Conservation (phyloP, 2,329 filamentous ascomycete genomes). For the Aciculosporium take region DNA sequence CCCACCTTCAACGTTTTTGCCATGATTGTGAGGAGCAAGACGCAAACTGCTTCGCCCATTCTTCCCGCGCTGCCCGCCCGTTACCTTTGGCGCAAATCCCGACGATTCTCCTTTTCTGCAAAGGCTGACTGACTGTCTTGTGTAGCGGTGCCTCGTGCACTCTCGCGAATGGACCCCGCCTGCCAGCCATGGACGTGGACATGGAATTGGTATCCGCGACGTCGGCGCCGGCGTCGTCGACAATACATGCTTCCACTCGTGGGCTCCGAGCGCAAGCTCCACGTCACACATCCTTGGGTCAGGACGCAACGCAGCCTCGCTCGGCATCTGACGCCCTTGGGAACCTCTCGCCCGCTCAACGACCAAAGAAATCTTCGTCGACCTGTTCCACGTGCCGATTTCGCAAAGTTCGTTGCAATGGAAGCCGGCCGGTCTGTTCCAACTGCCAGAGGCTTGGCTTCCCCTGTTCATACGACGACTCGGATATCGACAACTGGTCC, state of each 20-base stretch:
- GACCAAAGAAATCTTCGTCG: slow-evolving; percentile 27
- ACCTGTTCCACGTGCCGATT: slow-evolving; percentile 41
- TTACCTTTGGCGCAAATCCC: too few species aligned
- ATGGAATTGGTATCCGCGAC: slow-evolving; percentile 2
- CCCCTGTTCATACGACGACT: slow-evolving; percentile 41
- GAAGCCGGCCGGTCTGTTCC: slow-evolving; percentile 36
- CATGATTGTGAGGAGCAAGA: too few species aligned
- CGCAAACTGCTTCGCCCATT: too few species aligned
- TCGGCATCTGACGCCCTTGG: neutral
- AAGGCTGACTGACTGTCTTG: too few species aligned
- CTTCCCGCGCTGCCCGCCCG: too few species aligned
- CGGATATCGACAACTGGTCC: slow-evolving; percentile 25
- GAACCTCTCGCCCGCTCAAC: slow-evolving; percentile 14
- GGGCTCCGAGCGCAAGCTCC: neutral
- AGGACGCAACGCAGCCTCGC: neutral
- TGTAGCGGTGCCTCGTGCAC: neutral
- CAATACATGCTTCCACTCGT: neutral
- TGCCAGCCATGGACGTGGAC: slow-evolving; percentile 5
- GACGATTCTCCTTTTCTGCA: too few species aligned
- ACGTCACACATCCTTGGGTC: neutral
- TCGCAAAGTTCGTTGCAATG: slow-evolving; percentile 45
- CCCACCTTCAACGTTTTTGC: too few species aligned
- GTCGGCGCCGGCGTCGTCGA: neutral
- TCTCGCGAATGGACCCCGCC: slow-evolving; percentile 1
- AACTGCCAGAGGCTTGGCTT: slow-evolving; percentile 46